Evolutionary conservation across 2,329 filamentous ascomycete species (phyloP), one percentile per base, ranked within the genome.

Genomic region (Xylaria sp.): DNA sequence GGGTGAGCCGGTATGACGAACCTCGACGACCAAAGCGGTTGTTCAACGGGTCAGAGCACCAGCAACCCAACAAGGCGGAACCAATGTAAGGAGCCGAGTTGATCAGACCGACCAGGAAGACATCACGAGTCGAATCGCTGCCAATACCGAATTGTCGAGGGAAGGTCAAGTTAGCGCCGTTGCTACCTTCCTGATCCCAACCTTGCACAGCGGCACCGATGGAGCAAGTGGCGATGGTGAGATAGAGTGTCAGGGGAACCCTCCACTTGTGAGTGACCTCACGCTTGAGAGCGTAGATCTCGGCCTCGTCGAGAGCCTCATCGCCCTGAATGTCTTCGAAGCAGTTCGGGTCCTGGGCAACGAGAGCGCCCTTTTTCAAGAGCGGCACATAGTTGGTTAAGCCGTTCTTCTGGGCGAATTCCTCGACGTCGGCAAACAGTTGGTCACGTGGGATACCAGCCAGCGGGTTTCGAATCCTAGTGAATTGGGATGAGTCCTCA

Each of bases 201-300:
- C 85, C 85, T 65, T 86, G 83, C 8, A 89, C 85, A 13, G 85
- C 85, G 11, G 87, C 87, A 55, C 85, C 86, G 54, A 90, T 83
- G 44, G 87, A 88, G 70, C 85, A 88, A 30, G 85, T 82, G 11
- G 81, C 76, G 65, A 90, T 87, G 44, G 87, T 88, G 61, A 87
- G 78, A 74, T 85, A 87, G 5, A 91, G 76, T 53, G 82, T 80
- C 66, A 67, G 76, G 0, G 87, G 85, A 50, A 86, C 80, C 61
- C 81, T 79, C 84, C 87, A 90, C 68, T 86, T 87, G 77, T 90
- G 86, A 39, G 82, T 77, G 30, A 81, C 77, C 71, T 91, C 88
- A 62, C 85, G 78, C 50, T 78, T 77, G 35, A 93, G 78, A 9
- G 78, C 79, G 23, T 80, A 76, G 57, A 85, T 81, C 69, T 89